Evolutionary conservation across 2,329 filamentous ascomycete species (phyloP).

Genomic region (Cladosporium sp.): DNA sequence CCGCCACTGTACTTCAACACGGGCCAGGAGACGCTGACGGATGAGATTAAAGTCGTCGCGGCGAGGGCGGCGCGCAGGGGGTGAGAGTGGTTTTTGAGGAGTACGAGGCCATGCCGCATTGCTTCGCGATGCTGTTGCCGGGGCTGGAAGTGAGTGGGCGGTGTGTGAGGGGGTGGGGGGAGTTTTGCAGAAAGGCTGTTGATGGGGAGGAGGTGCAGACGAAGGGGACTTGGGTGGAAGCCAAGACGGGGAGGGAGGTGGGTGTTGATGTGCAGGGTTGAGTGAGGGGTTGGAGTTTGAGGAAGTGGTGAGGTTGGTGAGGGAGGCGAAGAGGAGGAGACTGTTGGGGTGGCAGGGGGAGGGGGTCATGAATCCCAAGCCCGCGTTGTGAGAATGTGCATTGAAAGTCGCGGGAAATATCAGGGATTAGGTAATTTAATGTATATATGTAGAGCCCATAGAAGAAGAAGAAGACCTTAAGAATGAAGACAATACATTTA

Average conservation of each 20-base stretch:
- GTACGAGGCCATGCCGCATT: conserved; percentile 79
- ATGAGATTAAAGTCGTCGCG: conserved; percentile 62
- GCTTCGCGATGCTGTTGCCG: conserved; percentile 50
- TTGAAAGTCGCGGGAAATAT: no score
- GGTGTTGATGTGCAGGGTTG: conserved; percentile 22
- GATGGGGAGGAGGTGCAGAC: conserved; percentile 28
- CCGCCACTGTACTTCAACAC: conserved; percentile 66
- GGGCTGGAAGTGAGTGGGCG: conserved; percentile 24
- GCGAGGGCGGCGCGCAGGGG: conserved; percentile 53
- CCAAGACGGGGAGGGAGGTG: conserved; percentile 29
- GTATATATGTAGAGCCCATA: no score
- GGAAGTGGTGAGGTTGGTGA: conserved; percentile 26
- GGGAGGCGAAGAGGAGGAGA: conserved; percentile 28
- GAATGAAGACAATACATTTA: no score
- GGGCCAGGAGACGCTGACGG: conserved; percentile 68
- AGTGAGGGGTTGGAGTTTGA: conserved; percentile 20
- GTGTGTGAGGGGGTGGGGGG: conserved; percentile 36
- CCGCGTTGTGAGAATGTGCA: conserved; percentile 19
- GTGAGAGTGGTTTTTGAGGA: conserved; percentile 64
- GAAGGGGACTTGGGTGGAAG: conserved; percentile 27
- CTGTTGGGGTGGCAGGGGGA: conserved; percentile 30
- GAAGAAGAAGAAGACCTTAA: no score
- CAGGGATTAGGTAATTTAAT: no score
- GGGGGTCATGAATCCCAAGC: conserved; percentile 30
- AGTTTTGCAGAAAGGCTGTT: conserved; percentile 26